A percentile compares a stretch with the other conserved stretches of the same genome.
Conservation (phyloP, 1,284 basidiomycete genomes). For the Sporisorium graminicola region DNA sequence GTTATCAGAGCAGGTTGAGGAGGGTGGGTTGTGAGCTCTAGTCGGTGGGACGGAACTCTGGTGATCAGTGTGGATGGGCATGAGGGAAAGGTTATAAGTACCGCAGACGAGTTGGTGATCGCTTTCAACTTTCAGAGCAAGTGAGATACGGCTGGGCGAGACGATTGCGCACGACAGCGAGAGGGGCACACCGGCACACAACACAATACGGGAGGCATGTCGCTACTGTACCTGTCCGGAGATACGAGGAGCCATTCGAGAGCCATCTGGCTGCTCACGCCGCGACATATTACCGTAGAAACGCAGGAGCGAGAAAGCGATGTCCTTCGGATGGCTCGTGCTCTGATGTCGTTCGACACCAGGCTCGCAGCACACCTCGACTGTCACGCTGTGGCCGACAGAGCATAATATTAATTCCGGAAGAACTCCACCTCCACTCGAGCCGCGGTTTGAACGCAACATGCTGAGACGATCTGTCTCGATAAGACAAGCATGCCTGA, state of each 20-base stretch:
- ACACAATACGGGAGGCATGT: no score
- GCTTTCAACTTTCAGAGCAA: neutral
- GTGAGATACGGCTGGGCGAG: neutral
- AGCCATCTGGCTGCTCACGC: neutral
- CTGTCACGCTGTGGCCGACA: neutral
- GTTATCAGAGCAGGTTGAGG: neutral
- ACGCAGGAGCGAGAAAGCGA: neutral
- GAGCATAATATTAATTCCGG: no score
- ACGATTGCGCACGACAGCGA: no score
- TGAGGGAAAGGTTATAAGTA: neutral
- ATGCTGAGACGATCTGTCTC: no score
- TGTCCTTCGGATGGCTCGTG: neutral
- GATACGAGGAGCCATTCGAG: neutral
- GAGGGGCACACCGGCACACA: neutral
- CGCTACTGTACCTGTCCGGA: neutral
- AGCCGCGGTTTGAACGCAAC: neutral
- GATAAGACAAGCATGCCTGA: neutral
- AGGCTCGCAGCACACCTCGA: neutral
- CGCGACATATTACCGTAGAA: neutral
- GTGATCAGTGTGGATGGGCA: no score
- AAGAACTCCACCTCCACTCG: neutral
- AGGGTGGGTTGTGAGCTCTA: no score
- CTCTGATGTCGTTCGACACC: neutral
- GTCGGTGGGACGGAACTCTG: neutral
- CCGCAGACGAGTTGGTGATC: no score